Base-by-base conservation (phyloP, 1,139 yeast genomes). In the Diutina mesorugosa region DNA sequence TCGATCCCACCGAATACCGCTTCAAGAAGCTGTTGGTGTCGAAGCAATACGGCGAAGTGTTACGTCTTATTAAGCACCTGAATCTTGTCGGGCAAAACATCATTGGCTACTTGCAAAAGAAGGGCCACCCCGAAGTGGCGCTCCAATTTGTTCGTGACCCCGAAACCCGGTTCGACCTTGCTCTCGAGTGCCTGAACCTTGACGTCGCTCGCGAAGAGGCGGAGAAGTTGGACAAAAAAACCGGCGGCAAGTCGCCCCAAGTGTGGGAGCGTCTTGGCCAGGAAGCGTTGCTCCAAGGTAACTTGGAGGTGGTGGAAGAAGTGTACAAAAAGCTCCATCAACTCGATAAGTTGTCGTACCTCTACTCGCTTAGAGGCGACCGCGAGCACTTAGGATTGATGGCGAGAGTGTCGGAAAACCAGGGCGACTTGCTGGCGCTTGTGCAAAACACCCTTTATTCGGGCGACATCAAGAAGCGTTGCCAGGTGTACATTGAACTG, bases 11-110 rank as follows among this genome's bases (percentile, higher is more conserved):
- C 41, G 99, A 95, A 72, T 95, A 88, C 75, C 81, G 98, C 66
- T 95, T 95, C 79, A 95, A 95, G 76, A 86, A 85, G 66, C 96
- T 99, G 6, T 77, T 95, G 64, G 88, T 91, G 51, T 89, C 87
- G 73, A 87, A 85, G 69, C 90, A 93, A 70, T 93, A 90, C 73
- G 84, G 84, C 61, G 99, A 95, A 72, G 98, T 95, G 29, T 79
- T 93, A 63, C 83, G 97, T 64, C 83, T 95, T 63, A 93, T 95
- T 69, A 85, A 84, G 66, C 84, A 80, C 60, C 91, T 98, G 32
- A 90, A 89, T 67, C 79, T 95, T 66, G 99, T 95, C 57, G 99
- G 99, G 61, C 97, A 95, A 73, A 90, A 91, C 69, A 93, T 95
- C 66, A 91, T 95, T 69, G 93, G 95, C 7, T 95, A 93, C 70